Base-by-base conservation (phyloP, 495 filamentous ascomycete species). In the Trichoderma virens region DNA sequence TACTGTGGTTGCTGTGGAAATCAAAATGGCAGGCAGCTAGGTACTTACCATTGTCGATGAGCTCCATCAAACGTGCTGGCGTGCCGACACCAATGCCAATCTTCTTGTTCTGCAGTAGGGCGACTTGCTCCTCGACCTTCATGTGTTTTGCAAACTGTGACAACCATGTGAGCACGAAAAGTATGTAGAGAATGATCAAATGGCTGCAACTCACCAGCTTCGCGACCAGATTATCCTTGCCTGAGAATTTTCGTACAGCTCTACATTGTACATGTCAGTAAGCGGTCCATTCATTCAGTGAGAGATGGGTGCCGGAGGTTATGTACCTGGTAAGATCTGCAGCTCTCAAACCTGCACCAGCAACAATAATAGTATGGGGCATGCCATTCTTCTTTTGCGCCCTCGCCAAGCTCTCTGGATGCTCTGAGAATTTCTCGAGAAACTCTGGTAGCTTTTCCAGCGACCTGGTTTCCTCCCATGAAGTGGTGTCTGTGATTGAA, bases 1-100 rank as follows among this genome's bases (percentile, higher is more conserved):
- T 11, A 34, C 27, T 16, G 18, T 9, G 30, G 13, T 34, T 62
- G 68, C 65, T 38, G 31, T 13, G 18, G 35, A 30, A 31, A 47
- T 20, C 2, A 32, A 6, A 13, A 60, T 7, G 18, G 23, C 43
- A 20, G 43, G 9, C 16, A 43, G 38, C 14, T 11, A 31, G 6
- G 9, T 27, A 69, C 80, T 66, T 77, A 92, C 91, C 90, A 67
- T 87, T 83, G 59, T 92, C 87, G 23, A 97, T 80, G 60, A 98
- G 74, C 68, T 94, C 93, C 45, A 86, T 85, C 34, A 98, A 72
- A 51, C 94, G 82, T 59, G 86, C 79, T 2, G 94, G 93, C 2
- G 94, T 98, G 6, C 94, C 94, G 23, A 96, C 90, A 1, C 90
- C 92, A 62, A 98, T 89, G 23, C 89, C 88, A 8, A 90, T 88